Conservation (phyloP, 352 stramenopile species). For the Peronospora belbahrii region DNA sequence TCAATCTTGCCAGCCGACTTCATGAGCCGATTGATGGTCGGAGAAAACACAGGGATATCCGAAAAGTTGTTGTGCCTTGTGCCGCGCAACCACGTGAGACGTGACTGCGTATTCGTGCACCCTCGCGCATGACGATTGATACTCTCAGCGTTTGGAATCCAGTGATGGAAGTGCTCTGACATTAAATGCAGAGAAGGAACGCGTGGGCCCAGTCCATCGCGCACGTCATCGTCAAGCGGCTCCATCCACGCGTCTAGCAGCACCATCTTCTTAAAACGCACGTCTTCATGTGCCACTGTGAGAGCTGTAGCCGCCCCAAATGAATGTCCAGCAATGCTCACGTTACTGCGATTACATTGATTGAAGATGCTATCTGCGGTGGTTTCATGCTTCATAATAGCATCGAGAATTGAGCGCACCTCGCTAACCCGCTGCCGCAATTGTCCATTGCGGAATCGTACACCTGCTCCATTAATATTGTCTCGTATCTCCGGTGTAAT, state of each 20-base stretch:
- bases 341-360: constrained; percentile 23
- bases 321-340: constrained; percentile 49
- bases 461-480: constrained; percentile 43
- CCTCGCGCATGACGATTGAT: constrained; percentile 32
- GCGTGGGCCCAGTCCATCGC: constrained; percentile 27
- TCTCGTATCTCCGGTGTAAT: constrained; percentile 38
- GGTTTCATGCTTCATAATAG: constrained; percentile 9
- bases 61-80: constrained; percentile 71
- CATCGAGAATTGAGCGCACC: constrained; percentile 39
- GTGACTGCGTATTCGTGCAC: constrained; percentile 29
- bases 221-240: constrained; percentile 35
- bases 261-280: constrained; percentile 37
- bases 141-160: constrained; percentile 41
- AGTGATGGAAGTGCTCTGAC: constrained; percentile 55
- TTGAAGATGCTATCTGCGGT: constrained; percentile 22
- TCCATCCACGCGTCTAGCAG: constrained; percentile 67
- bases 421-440: constrained; percentile 45
- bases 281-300: constrained; percentile 39
- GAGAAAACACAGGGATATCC: constrained; percentile 59
- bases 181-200: constrained; percentile 49
- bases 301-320: constrained; percentile 58
- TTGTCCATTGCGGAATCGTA: constrained; percentile 55
- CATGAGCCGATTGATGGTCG: constrained; percentile 38
- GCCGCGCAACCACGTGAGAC: constrained; percentile 33
- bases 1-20: constrained; percentile 47